Conservation (phyloP, 768 basidiomycete species). For the Agaricus subrufescens region DNA sequence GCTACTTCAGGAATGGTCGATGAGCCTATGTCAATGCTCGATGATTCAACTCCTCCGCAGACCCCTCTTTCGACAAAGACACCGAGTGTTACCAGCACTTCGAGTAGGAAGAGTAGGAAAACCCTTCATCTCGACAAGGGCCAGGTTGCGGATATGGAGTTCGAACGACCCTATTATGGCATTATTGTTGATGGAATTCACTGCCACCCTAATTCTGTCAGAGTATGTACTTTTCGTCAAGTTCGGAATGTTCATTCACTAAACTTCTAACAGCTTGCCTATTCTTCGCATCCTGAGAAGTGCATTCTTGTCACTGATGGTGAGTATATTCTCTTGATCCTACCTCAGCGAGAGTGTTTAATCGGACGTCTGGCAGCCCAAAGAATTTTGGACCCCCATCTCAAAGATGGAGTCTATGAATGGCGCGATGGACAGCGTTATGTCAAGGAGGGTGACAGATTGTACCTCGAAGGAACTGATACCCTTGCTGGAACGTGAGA, state of each 20-base stretch:
- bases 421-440: conserved; percentile 84
- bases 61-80: conserved; percentile 1
- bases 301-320: conserved; percentile 91
- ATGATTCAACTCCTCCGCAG: background rate
- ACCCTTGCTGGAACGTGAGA: conserved; percentile 85
- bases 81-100: conserved; percentile 15
- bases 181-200: conserved; percentile 91
- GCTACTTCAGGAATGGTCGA: background rate
- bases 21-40: background rate
- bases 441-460: conserved; percentile 74
- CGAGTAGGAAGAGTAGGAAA: conserved; percentile 20
- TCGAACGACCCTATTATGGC: conserved; percentile 76
- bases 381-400: conserved; percentile 81
- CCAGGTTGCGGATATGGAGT: conserved; percentile 46
- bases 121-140: conserved; percentile 44
- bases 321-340: conserved; percentile 25
- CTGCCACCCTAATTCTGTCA: conserved; percentile 85
- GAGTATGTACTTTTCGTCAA: conserved; percentile 41
- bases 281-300: conserved; percentile 76
- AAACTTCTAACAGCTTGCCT: conserved; percentile 57
- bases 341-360: background rate
- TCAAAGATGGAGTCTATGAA: conserved; percentile 79
- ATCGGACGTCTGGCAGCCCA: conserved; percentile 47
- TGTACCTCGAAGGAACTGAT: conserved; percentile 80
- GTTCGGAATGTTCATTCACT: background rate